Evolutionary conservation across 2,329 filamentous ascomycete genomes (phyloP).

Genomic region (Paracoccidioides brasiliensis): DNA sequence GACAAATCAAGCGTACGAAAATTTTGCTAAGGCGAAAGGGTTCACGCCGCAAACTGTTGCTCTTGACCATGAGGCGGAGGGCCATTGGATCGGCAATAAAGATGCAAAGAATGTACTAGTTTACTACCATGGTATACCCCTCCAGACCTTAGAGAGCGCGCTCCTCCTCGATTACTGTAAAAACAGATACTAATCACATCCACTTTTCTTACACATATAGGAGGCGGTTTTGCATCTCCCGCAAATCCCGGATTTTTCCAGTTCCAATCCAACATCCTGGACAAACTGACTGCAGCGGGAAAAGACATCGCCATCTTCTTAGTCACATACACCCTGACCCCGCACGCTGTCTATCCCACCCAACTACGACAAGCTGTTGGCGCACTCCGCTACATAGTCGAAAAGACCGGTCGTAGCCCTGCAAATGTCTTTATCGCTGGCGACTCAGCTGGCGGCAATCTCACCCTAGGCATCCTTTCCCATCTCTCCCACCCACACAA

Average conservation of each 20-base stretch:
- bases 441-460: slow-evolving; percentile 34
- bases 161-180: background rate
- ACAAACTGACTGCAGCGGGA: slow-evolving; percentile 28
- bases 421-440: slow-evolving; percentile 29
- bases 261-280: slow-evolving; percentile 35
- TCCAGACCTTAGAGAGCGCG: background rate
- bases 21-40: slow-evolving; percentile 15
- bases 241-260: slow-evolving; percentile 35
- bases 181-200: background rate
- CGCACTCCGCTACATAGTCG: slow-evolving; percentile 28
- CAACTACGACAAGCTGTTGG: slow-evolving; percentile 32
- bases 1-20: slow-evolving; percentile 18
- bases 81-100: slow-evolving; percentile 29
- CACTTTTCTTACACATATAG: slow-evolving; percentile 17
- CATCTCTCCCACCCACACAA: slow-evolving; percentile 43
- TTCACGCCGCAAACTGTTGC: slow-evolving; percentile 19
- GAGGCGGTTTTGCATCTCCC: slow-evolving; percentile 44
- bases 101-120: slow-evolving; percentile 27
- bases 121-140: slow-evolving; percentile 26
- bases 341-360: slow-evolving; percentile 30
- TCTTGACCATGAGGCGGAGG: slow-evolving; percentile 21
- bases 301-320: slow-evolving; percentile 39
- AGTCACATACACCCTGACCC: slow-evolving; percentile 47
- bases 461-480: slow-evolving; percentile 27
- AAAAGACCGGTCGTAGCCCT: slow-evolving; percentile 21